Evolutionary conservation across 495 filamentous ascomycete genomes (phyloP).

Genomic region (Penicillium odoratum): DNA sequence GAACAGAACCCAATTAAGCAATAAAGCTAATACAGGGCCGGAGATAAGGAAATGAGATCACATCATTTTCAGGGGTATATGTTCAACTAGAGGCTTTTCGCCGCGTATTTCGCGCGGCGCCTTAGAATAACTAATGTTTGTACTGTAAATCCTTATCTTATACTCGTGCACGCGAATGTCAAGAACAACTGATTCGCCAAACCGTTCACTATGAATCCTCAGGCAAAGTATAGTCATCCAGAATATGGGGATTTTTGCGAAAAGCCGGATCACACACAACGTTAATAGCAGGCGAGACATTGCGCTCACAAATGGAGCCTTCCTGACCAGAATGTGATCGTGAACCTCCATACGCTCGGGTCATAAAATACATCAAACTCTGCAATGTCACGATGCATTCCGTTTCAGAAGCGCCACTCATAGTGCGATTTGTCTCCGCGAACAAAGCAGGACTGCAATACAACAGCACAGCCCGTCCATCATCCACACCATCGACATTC

Average conservation of each 20-base stretch:
- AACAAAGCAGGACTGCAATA: constrained; percentile 28
- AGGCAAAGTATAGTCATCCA: constrained; percentile 11
- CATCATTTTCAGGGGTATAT: too few relatives aligned
- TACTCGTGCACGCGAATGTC: too few relatives aligned
- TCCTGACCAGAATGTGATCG: constrained; percentile 1
- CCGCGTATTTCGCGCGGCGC: too few relatives aligned
- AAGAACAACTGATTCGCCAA: too few relatives aligned
- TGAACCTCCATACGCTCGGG: constrained; percentile 11
- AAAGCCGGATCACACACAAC: constrained; percentile 16
- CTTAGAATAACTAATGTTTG: too few relatives aligned
- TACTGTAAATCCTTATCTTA: too few relatives aligned
- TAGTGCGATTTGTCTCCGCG: neutral
- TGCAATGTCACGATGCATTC: constrained; percentile 6
- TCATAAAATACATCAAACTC: constrained; percentile 23
- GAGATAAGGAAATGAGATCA: too few relatives aligned
- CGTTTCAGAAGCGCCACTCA: neutral
- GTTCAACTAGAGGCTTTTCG: too few relatives aligned
- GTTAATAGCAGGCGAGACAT: constrained; percentile 20
- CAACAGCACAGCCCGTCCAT: constrained; percentile 21
- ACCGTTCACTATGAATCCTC: neutral
- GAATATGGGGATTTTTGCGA: constrained; percentile 11
- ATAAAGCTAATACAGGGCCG: too few relatives aligned
- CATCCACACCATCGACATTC: constrained; percentile 24
- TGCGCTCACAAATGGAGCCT: constrained; percentile 17
- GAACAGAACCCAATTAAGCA: too few relatives aligned